Base-by-base conservation (phyloP, 2,329 filamentous ascomycete species). In the Podosphaera fusca region DNA sequence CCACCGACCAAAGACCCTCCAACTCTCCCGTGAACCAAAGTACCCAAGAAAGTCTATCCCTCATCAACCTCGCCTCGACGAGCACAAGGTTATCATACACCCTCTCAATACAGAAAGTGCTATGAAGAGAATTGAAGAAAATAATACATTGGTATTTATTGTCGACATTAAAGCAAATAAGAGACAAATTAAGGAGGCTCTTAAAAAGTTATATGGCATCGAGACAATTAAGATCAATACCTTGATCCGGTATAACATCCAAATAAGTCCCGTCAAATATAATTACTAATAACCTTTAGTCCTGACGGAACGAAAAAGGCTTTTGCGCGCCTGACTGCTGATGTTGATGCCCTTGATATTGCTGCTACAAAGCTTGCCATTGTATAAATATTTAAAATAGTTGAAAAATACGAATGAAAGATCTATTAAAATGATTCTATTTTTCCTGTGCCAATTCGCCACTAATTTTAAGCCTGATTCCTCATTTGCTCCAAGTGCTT, bases 111-210 rank as follows among this genome's bases (percentile, higher is more conserved):
- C 92, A 61, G 92, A 98, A 85, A 92, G 85, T 70, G 92, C 94
- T 70, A 96, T 98, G 90, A 98, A 98, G 87, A 95, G 95, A 85
- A 95, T 98, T 68, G 92, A 98, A 81, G 92, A 98, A 85, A 89
- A 98, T 83, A 98, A 98, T 82, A 98, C 92, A 66, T 82, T 98
- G 56, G 87, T 94, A 71, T 95, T 95, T 81, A 94, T 95, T 67
- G 87, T 94, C 70, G 85, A 95, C 67, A 77, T 90, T 74, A 94
- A 94, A 84, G 83, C 90, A 74, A 98, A 98, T 84, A 98, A 98
- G 87, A 83, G 88, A 72, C 92, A 98, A 79, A 98, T 98, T 78
- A 95, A 95, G 82, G 79, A 82, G 69, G 86, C 90, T 63, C 78
- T 98, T 66, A 98, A 96, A 88, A 95, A 92, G 84, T 84, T 96